These are phyloP conservation scores for Apiotrichum porosum DNA, from an alignment of 1,284 basidiomycete genomes.

Conservation along the genomic window DNA sequence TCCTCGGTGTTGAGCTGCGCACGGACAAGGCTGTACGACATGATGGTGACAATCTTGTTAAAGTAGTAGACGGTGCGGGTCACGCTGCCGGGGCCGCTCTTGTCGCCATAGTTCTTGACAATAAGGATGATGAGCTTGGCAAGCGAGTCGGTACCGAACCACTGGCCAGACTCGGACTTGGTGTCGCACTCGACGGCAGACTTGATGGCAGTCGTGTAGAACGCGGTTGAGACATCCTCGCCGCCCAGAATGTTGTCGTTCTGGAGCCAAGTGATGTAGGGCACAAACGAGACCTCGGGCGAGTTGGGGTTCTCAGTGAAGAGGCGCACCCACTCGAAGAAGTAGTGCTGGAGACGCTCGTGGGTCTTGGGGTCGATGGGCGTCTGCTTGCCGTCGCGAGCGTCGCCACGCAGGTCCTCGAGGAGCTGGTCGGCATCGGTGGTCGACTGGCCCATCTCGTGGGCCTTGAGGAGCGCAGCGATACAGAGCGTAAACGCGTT, in stretches of 20 bases:
- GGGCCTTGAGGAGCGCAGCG: constrained; percentile 66
- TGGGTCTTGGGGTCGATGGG: constrained; percentile 48
- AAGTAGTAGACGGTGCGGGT: constrained; percentile 97
- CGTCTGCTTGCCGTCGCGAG: constrained; percentile 19
- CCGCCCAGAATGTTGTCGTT: constrained; percentile 94
- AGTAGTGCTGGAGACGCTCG: constrained; percentile 57
- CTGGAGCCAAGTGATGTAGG: constrained; percentile 94
- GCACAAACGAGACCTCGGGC: constrained; percentile 92
- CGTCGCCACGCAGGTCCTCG: constrained; percentile 36
- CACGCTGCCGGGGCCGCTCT: constrained; percentile 68
- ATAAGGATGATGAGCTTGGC: constrained; percentile 94
- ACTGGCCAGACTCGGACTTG: constrained; percentile 73
- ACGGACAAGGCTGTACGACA: constrained; percentile 91
- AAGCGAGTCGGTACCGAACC: constrained; percentile 90
- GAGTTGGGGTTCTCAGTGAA: constrained; percentile 63
- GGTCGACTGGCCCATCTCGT: constrained; percentile 35
- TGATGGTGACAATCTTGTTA: constrained; percentile 95
- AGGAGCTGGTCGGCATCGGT: constrained; percentile 44
- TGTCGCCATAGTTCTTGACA: constrained; percentile 84
- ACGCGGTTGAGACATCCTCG: constrained; percentile 94
- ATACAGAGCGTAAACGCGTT: constrained; percentile 76
- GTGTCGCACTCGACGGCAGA: constrained; percentile 88
- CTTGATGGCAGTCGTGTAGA: constrained; percentile 97
- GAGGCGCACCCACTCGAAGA: constrained; percentile 84
- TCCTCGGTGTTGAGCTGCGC: constrained; percentile 89